Conservation (phyloP, 352 stramenopile genomes). For the Nothophytophthora sp. region DNA sequence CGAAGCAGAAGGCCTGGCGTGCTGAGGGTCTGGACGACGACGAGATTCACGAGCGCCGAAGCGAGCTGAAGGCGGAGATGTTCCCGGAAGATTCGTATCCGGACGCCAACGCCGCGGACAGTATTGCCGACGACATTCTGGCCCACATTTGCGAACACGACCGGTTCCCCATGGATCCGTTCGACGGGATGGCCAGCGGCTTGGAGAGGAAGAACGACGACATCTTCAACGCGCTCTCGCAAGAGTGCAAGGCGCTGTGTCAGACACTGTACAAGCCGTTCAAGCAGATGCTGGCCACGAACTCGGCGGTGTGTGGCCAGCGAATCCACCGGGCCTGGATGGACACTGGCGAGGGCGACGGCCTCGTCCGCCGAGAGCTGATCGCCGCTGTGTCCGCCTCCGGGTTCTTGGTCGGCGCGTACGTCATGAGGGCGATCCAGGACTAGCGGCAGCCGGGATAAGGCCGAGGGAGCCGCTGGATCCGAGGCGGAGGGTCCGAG, state of each 20-base stretch:
- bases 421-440: constrained; percentile 30
- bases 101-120: constrained; percentile 48
- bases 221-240: constrained; percentile 45
- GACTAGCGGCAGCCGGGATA: constrained; percentile 11
- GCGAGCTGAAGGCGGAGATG: constrained; percentile 45
- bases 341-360: constrained; percentile 30
- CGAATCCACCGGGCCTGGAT: constrained; percentile 48
- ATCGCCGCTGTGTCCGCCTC: constrained; percentile 31
- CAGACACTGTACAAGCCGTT: constrained; percentile 37
- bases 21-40: constrained; percentile 41
- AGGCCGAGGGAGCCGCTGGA: too few relatives aligned
- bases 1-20: constrained; percentile 35
- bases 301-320: constrained; percentile 24
- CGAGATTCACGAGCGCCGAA: constrained; percentile 52
- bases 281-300: constrained; percentile 23
- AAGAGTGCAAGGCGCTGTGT: constrained; percentile 40
- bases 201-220: constrained; percentile 53
- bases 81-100: constrained; percentile 55
- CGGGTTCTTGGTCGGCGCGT: constrained; percentile 43
- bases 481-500: too few relatives aligned
- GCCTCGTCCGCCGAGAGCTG: constrained; percentile 37
- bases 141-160: constrained; percentile 57
- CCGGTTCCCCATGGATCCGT: constrained; percentile 46
- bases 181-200: constrained; percentile 29
- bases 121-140: constrained; percentile 44